Base-by-base conservation (phyloP, 495 filamentous ascomycete species). In the Aspergillus steynii region DNA sequence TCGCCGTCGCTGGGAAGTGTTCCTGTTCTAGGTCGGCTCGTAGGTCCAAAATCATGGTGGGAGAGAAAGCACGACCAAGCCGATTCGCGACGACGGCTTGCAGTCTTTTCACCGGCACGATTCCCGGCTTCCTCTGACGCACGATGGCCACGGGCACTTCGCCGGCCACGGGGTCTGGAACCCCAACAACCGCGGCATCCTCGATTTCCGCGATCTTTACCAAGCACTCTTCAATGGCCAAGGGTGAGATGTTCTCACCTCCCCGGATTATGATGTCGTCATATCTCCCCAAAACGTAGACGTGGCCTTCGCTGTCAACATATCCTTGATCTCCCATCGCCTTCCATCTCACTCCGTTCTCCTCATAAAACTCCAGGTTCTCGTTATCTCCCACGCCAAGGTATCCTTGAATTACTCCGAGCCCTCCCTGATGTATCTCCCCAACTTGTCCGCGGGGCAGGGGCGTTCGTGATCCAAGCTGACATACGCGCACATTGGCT, bases 191-290 rank as follows among this genome's bases (percentile, higher is more conserved):
- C 37, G 47, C 55, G 1, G 47, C 60, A 29, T 29, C 34, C 42
- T 62, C 42, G 26, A 61, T 54, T n/a, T 55, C 58, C 6, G n/a
- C 0, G 26, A 55, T 45, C 48, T 27, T 29, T 12, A 9, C 20
- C 3, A 69, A 51, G 46, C 58, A 56, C 14, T 61, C 47, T 51
- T 70, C 64, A 26, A 70, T 67, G 27, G 59, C 61, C 9, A 59
- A 29, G 3, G 67, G 67, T 12, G 62, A 63, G 27, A 70, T 70
- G 37, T 70, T 70, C 58, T 70, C 65, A 3, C 67, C 67, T 25
- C 65, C 65, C 32, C 87, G 77, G 61, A 93, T 92, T 58, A 94
- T 88, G 54, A 93, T 65, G 61, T 94, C 90, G 73, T 93, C 92
- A 58, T 92, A 87, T 20, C 90, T 66, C 3, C 83, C 82, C 2